Base-by-base conservation (phyloP, 768 basidiomycete species). In the Phylloporus rhodoxanthus region DNA sequence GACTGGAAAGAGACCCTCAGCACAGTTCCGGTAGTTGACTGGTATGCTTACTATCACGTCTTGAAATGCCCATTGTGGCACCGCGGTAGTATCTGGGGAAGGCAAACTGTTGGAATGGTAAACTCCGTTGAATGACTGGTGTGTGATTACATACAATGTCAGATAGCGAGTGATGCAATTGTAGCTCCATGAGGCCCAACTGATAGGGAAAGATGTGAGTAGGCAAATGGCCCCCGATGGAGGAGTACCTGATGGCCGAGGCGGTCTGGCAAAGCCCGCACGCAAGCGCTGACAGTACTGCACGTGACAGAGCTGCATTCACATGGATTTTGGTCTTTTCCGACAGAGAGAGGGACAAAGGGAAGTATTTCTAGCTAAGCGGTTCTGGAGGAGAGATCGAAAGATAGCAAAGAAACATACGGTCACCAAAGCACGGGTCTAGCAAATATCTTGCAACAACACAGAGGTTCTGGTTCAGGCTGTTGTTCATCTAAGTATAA, bases 51-150 rank as follows among this genome's bases (percentile, higher is more conserved):
- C 74, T 57, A 69, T 62, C 20, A 84, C 75, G 48, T 80, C 74
- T 26, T 78, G 64, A 52, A 76, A 85, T 11, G 82, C 82, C 83
- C 83, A 85, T 10, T 73, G 74, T 8, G 82, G 83, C 15, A 84
- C 71, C 11, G 70, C 65, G 2, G 77, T 70, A 8, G 73, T 74
- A 1, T 58, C 51, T 3, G 83, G 82, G 42, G 65, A 43, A 0
- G 79, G 76, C 52, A 68, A 81, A 15, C 78, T 79, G 34, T 46
- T 25, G 48, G 8, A 37, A 23, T 28, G 10, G 14, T 56, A 14
- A 54, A 26, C 14, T 17, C 23, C 4, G 21, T 15, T 15, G 21
- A 15, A 42, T 19, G 4, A 2, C 34, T 4, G 21, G 9, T 5
- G 49, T 4, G 43, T 20, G 19, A 14, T 1, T 46, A 59, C 63